phyloP scores from a whole-genome alignment of 257 asterid genomes.

The Fraxinus pennsylvanica region DNA sequence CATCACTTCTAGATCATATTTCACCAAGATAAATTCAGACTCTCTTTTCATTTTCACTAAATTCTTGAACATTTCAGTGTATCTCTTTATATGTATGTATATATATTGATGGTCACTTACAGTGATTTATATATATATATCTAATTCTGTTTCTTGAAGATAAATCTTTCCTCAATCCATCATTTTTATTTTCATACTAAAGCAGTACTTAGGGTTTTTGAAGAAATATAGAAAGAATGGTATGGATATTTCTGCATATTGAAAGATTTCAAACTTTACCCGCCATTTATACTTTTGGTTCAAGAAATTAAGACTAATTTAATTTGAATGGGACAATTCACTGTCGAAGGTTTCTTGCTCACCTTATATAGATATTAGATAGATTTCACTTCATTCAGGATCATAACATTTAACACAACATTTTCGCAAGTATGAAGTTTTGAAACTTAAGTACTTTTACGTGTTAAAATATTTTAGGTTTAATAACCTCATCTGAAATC shows the following conservation, averaged over 20 bases:
- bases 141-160: constrained; percentile 13
- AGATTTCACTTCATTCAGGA: no score
- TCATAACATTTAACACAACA: no score
- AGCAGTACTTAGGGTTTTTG: constrained; percentile 35
- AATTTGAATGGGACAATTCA: no score
- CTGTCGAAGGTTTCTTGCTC: no score
- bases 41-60: constrained; percentile 2
- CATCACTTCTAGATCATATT: constrained; percentile 19
- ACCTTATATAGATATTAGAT: no score
- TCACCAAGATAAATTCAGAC: constrained; percentile 15
- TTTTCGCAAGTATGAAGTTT: background rate
- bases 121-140: background rate
- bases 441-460: background rate
- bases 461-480: background rate
- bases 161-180: background rate
- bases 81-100: background rate
- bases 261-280: constrained; percentile 3
- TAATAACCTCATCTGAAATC: background rate
- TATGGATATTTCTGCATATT: background rate
- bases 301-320: constrained; percentile 14
- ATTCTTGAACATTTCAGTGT: constrained; percentile 5
- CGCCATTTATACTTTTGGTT: constrained; percentile 18
- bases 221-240: constrained; percentile 9
- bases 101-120: background rate
- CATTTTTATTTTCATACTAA: background rate